Conservation (phyloP, 805 yeast genomes). For the Zygoascus ofunaensis region DNA sequence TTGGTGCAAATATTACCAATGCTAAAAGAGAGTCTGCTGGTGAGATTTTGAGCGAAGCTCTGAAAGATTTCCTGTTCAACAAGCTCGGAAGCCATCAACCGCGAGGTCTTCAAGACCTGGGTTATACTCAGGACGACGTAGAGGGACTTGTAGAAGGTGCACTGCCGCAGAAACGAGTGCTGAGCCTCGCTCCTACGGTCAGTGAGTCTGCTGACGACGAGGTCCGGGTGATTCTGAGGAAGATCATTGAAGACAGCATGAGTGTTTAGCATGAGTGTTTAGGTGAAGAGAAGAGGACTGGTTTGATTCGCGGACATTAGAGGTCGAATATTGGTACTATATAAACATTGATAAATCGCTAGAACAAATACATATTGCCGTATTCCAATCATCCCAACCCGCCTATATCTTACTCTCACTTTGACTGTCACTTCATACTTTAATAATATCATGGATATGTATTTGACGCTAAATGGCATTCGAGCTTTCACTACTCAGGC, state of each 20-base stretch:
- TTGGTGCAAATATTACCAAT: slow-evolving; percentile 30
- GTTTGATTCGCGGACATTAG: too few species aligned
- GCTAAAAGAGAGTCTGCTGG: slow-evolving; percentile 32
- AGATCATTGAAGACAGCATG: slow-evolving; percentile 20
- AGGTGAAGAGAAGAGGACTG: too few species aligned
- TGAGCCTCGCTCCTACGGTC: slow-evolving; percentile 29
- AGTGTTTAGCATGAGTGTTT: background rate
- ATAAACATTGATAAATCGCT: too few species aligned
- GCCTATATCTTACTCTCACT: too few species aligned
- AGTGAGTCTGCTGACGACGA: slow-evolving; percentile 23
- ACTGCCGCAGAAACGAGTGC: slow-evolving; percentile 32
- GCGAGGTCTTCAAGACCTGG: slow-evolving; percentile 28
- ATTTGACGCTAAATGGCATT: too few species aligned
- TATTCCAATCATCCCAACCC: too few species aligned
- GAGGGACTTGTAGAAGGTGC: slow-evolving; percentile 33
- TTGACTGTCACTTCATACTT: too few species aligned
- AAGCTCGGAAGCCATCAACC: slow-evolving; percentile 31
- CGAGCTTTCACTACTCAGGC: too few species aligned
- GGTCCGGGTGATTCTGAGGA: slow-evolving; percentile 22
- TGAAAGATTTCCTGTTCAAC: slow-evolving; percentile 27
- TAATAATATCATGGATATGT: too few species aligned
- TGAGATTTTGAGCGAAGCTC: slow-evolving; percentile 30
- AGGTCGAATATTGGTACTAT: too few species aligned
- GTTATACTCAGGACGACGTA: slow-evolving; percentile 27
- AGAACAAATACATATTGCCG: too few species aligned